Evolutionary conservation across 225 moss, liverwort and hornwort species (phyloP).

Genomic region (Pleurozium schreberi): DNA sequence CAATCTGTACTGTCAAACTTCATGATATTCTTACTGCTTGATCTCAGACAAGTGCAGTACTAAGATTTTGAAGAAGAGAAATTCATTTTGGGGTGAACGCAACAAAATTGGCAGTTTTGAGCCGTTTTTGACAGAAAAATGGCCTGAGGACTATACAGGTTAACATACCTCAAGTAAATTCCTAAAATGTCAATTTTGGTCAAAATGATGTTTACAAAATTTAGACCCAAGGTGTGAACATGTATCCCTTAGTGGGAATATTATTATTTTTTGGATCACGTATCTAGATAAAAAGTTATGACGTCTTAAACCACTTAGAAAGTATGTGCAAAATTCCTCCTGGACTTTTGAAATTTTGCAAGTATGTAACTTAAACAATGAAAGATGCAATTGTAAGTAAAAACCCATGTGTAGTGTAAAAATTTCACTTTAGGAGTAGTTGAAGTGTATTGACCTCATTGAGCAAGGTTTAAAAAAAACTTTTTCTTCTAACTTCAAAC

Average conservation of each 20-base stretch:
- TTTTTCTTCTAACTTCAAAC: not conserved
- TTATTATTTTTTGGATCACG: fast-evolving
- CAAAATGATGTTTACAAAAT: not conserved
- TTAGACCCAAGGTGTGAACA: not conserved
- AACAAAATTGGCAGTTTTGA: too few relatives aligned
- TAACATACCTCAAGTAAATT: fast-evolving
- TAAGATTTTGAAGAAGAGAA: too few relatives aligned
- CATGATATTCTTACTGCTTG: too few relatives aligned
- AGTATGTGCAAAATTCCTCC: not conserved
- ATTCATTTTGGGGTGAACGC: too few relatives aligned
- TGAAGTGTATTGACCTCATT: fast-evolving
- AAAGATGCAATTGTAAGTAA: not conserved
- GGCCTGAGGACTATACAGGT: too few relatives aligned
- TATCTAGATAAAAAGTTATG: fast-evolving
- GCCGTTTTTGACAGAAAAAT: too few relatives aligned
- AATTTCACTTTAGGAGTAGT: not conserved
- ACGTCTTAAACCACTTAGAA: fast-evolving
- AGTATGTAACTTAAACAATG: fast-evolving
- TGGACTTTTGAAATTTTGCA: not conserved
- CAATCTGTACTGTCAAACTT: too few relatives aligned
- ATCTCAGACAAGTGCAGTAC: too few relatives aligned
- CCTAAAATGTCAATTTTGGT: not conserved
- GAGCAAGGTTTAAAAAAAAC: not conserved
- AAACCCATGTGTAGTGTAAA: not conserved
- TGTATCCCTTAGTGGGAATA: not conserved